Conservation (phyloP, 2,329 filamentous ascomycete species). For the Zarea fungicola region DNA sequence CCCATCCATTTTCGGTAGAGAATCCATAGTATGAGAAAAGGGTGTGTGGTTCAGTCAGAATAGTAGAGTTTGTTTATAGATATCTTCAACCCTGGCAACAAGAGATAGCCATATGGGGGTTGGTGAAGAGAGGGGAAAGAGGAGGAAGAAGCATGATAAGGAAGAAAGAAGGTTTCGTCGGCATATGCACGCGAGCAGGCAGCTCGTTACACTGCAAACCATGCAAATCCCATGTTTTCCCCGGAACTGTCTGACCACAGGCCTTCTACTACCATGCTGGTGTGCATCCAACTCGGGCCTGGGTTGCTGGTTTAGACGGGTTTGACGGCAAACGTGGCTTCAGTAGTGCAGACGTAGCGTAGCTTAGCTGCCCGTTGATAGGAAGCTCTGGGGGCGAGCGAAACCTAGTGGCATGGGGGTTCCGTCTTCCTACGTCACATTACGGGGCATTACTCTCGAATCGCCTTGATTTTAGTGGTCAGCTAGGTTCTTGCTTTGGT, state of each 20-base stretch:
- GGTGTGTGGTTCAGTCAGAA: too few relatives aligned
- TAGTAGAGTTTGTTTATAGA: neutral
- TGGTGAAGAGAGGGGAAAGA: neutral
- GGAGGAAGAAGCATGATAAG: neutral
- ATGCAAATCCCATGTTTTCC: too few relatives aligned
- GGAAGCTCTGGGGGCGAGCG: slow-evolving; percentile 4
- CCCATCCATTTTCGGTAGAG: neutral
- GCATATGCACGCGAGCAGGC: too few relatives aligned
- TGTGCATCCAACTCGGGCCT: too few relatives aligned
- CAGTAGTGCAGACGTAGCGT: slow-evolving; percentile 7
- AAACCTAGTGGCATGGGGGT: neutral
- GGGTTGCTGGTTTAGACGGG: too few relatives aligned
- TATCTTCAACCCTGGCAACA: neutral
- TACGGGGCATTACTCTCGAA: neutral
- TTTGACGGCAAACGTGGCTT: slow-evolving; percentile 8
- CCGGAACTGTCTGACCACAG: too few relatives aligned
- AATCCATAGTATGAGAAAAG: neutral
- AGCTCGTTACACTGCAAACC: too few relatives aligned
- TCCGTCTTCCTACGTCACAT: slow-evolving; percentile 8
- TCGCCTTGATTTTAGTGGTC: neutral
- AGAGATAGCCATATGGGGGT: neutral
- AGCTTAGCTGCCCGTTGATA: slow-evolving; percentile 8
- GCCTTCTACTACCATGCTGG: too few relatives aligned
- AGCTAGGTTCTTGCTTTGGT: too few relatives aligned
- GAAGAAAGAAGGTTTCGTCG: too few relatives aligned